Percentiles rank a stretch among this genome's conserved stretches.
Conservation (phyloP, 2,329 filamentous ascomycete species). For the Aspergillus intermedius region DNA sequence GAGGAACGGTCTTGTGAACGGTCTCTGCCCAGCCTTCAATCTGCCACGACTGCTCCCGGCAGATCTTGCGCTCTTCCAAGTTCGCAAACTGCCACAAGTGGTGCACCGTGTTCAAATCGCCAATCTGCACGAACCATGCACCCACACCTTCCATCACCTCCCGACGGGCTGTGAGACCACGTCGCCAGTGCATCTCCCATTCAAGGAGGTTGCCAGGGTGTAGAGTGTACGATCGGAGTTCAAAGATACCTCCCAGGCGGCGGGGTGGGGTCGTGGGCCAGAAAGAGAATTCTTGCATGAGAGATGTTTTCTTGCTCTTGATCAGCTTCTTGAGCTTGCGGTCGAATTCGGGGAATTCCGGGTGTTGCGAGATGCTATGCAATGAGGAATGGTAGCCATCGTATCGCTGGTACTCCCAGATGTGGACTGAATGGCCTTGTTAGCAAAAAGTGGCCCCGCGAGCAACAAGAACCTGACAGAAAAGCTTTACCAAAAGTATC, state of each 20-base stretch:
- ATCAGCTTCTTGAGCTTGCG: slow-evolving; percentile 79
- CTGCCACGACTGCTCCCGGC: slow-evolving; percentile 90
- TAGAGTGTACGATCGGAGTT: slow-evolving; percentile 91
- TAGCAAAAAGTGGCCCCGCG: slow-evolving; percentile 16
- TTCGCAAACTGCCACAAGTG: slow-evolving; percentile 99
- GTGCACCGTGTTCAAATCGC: slow-evolving; percentile 94
- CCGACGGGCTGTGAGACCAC: slow-evolving; percentile 78
- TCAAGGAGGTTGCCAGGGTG: slow-evolving; percentile 93
- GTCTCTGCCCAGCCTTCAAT: slow-evolving; percentile 95
- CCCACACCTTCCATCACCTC: slow-evolving; percentile 99
- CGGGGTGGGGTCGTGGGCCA: slow-evolving; percentile 94
- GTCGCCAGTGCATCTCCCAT: slow-evolving; percentile 98
- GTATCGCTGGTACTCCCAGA: slow-evolving; percentile 99
- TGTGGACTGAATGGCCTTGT: slow-evolving; percentile 67
- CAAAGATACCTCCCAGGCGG: slow-evolving; percentile 84
- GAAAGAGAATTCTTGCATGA: slow-evolving; percentile 99
- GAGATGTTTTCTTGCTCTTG: slow-evolving; percentile 72
- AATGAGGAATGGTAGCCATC: slow-evolving; percentile 90
- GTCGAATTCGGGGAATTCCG: slow-evolving; percentile 79
- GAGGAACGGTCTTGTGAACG: slow-evolving; percentile 94
- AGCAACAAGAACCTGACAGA: neutral
- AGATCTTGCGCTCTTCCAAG: slow-evolving; percentile 82
- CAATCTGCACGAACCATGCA: slow-evolving; percentile 98
- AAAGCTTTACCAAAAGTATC: slow-evolving; percentile 77
- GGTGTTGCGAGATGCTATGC: slow-evolving; percentile 73